Base-by-base conservation (phyloP, 2,329 filamentous ascomycete species). In the Macrophomina pseudophaseolina region DNA sequence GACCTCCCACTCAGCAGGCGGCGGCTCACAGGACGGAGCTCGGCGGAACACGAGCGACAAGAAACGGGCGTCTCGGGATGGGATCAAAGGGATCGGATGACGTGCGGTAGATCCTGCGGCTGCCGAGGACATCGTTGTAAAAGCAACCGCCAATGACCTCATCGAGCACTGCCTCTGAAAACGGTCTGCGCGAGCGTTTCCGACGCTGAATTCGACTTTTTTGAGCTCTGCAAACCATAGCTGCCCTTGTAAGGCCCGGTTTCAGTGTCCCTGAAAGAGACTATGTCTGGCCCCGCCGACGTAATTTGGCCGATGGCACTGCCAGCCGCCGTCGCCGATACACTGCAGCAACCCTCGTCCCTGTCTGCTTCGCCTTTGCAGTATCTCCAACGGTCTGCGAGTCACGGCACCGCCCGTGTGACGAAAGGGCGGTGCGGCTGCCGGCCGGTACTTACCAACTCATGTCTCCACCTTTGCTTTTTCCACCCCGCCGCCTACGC, bases 41-140 rank as follows among this genome's bases (percentile, higher is more conserved):
- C 42, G 58, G 42, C 58, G 58, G 58, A 62, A 62, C 58, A 62
- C 44, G 58, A 48, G 58, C 23, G n/a, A 49, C 44, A 51, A 33
- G 58, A 48, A 62, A 62, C 58, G 58, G 42, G 44, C 58, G 58
- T 62, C 58, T 62, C 58, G 58, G 58, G 44, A 38, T 23, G 46
- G 30, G n/a, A 35, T 12, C 42, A 60, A 28, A 9, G n/a, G 44
- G 42, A 49, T 62, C 58, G 42, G 58, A 62, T 62, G 58, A 62
- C 58, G 58, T 49, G 58, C 58, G 35, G 58, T 30, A 62, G 58
- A 62, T 62, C 58, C n/a, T 62, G 44, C 58, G 58, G 42, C 30
- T 23, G 42, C 12, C 44, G 56, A 62, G 32, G 58, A 48, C 58
- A 62, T 38, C 58, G 58, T 44, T 49, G 58, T 32, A 35, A 35